Base-by-base conservation (phyloP, 1,284 basidiomycete genomes). In the Malassezia psittaci region DNA sequence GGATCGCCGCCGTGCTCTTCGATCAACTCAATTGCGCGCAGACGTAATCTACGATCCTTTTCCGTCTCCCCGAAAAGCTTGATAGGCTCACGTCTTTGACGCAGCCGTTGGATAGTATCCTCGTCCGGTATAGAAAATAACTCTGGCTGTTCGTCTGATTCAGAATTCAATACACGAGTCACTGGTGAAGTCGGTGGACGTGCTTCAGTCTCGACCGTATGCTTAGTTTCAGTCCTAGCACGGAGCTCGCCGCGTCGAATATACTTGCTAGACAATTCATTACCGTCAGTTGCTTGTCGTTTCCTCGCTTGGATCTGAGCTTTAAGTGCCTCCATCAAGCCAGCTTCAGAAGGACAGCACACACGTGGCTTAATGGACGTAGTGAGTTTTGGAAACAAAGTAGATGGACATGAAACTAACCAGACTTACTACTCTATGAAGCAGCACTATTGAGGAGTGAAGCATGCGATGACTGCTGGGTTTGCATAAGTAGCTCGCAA, bases 31-130 rank as follows among this genome's bases (percentile, higher is more conserved):
- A 98, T 78, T 0, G 93, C 90, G 53, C 93, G 83, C 21, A 99
- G 77, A 15, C 94, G 84, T 21, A 96, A 77, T 38, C 90, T 79
- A 9, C 93, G 81, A 46, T 96, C 94, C 76, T 89, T 88, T 78
- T 98, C 93, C 0, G 85, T 83, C 75, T 99, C 94, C 40, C 85
- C 94, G 71, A 99, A 99, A 2, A 98, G 79, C 9, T 90, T 83
- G 60, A 98, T 88, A 2, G 94, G 94, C 72, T 98, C 89, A 24
- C 88, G 88, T 73, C 93, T 93, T 24, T 82, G 79, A 36, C 94
- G 84, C 24, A 99, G 81, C 12, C 94, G 83, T 7, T 87, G 83
- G 51, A 91, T 79, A 24, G 87, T 89, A 71, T 99, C 94, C 58
- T 90, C 87, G 55, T 90, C 88, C 1, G 91, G 89, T 48, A 96